phyloP scores from a whole-genome alignment of 768 basidiomycete species.

The Lactifluus pinguis region DNA sequence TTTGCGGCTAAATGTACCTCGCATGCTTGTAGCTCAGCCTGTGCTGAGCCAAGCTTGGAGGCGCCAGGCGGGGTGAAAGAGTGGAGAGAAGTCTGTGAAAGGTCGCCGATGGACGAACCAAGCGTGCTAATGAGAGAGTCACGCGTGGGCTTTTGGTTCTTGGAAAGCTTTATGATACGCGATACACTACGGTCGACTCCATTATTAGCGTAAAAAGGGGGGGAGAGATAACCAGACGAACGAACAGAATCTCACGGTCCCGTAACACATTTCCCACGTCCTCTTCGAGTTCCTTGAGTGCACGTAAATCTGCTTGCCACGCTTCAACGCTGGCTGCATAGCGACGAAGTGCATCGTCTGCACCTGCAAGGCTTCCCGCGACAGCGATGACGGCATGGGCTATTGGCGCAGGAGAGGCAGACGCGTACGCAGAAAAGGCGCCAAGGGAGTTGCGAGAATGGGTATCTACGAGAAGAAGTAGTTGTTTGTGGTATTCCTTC shows the following conservation, averaged over 20 bases:
- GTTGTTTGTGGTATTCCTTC: slow-evolving; percentile 60
- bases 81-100: slow-evolving; percentile 10
- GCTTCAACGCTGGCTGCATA: slow-evolving; percentile 54
- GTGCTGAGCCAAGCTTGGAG: slow-evolving; percentile 53
- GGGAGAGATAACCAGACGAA: not conserved
- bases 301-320: slow-evolving; percentile 54
- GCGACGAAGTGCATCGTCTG: slow-evolving; percentile 57
- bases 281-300: slow-evolving; percentile 60
- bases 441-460: slow-evolving; percentile 52
- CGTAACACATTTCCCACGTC: slow-evolving; percentile 60
- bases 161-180: slow-evolving; percentile 70
- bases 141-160: slow-evolving; percentile 39
- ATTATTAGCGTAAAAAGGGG: not conserved
- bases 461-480: slow-evolving; percentile 43
- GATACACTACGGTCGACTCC: slow-evolving; percentile 44
- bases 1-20: slow-evolving; percentile 64
- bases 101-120: slow-evolving; percentile 39
- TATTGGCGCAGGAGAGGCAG: slow-evolving; percentile 48
- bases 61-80: slow-evolving; percentile 11
- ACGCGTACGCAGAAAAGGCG: slow-evolving; percentile 64
- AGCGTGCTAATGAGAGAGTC: slow-evolving; percentile 27
- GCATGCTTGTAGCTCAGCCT: slow-evolving; percentile 74
- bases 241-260: slow-evolving; percentile 73
- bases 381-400: slow-evolving; percentile 46
- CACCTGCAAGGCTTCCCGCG: slow-evolving; percentile 47